Evolutionary conservation across 768 basidiomycete species (phyloP).

Genomic region (Termitomyces sp.): DNA sequence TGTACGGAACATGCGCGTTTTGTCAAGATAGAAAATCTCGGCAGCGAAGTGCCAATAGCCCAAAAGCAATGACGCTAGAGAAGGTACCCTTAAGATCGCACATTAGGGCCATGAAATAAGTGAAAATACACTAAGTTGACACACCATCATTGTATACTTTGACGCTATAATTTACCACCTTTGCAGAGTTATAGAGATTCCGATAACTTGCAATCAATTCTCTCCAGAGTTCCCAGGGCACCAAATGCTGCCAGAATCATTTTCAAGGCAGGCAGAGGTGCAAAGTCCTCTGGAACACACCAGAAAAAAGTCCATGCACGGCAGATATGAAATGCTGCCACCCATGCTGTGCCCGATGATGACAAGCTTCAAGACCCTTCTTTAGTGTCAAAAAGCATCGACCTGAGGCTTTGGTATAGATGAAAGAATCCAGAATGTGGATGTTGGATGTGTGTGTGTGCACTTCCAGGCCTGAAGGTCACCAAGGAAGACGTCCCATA

Average conservation of each 20-base stretch:
- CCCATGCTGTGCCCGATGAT: conserved; percentile 59
- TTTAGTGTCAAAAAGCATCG: conserved; percentile 24
- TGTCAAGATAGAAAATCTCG: conserved; percentile 44
- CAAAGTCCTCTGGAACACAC: conserved; percentile 10
- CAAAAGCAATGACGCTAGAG: conserved; percentile 47
- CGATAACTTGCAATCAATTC: no score
- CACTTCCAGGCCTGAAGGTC: conserved; percentile 39
- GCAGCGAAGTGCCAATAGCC: conserved; percentile 49
- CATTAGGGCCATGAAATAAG: no score
- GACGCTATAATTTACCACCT: no score
- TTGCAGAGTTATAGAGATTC: no score
- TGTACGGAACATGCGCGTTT: conserved; percentile 41
- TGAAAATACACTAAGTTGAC: no score
- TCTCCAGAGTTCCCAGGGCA: no score
- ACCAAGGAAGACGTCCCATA: conserved; percentile 39
- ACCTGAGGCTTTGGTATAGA: conserved; percentile 39
- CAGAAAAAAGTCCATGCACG: conserved; percentile 41
- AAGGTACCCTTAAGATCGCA: conserved; percentile 51
- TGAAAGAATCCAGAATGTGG: conserved; percentile 55
- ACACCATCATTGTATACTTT: no score
- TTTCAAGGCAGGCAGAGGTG: conserved; percentile 4
- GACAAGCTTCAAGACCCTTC: conserved; percentile 34
- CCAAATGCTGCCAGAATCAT: not conserved
- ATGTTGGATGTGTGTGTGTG: no score
- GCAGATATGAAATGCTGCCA: conserved; percentile 44